Conservation (phyloP, 495 filamentous ascomycete species). For the Apiosordaria backusii region DNA sequence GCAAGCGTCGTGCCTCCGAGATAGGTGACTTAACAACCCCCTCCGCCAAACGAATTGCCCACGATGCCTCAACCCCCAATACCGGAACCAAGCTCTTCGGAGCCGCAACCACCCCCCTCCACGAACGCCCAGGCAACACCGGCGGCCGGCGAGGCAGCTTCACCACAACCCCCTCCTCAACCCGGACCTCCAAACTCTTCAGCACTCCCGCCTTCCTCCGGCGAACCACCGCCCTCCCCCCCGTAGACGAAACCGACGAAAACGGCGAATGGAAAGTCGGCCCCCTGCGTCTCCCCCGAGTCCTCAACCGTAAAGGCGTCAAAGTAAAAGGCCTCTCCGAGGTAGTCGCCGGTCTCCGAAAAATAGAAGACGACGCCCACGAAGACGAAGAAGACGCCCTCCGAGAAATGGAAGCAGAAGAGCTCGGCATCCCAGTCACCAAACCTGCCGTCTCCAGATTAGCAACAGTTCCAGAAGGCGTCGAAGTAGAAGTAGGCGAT, state of each 20-base stretch:
- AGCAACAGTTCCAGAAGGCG: neutral
- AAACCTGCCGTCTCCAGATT: neutral
- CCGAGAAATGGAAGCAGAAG: conserved; percentile 60
- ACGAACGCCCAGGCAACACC: conserved; percentile 54
- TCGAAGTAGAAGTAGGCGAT: conserved; percentile 27
- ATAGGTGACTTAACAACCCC: conserved; percentile 5
- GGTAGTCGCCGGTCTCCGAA: conserved; percentile 71
- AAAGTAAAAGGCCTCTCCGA: conserved; percentile 66
- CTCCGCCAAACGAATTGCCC: neutral
- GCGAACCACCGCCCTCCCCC: conserved; percentile 43
- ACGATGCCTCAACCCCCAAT: conserved; percentile 41
- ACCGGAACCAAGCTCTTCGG: conserved; percentile 48
- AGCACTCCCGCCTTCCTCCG: conserved; percentile 64
- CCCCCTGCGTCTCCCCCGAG: conserved; percentile 56
- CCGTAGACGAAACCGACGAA: conserved; percentile 48
- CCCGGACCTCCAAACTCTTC: conserved; percentile 21
- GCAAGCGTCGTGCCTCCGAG: conserved; percentile 25
- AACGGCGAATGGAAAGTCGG: conserved; percentile 40
- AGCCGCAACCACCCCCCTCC: conserved; percentile 1
- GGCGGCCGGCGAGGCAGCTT: no score
- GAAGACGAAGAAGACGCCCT: conserved; percentile 82
- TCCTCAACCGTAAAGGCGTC: conserved; percentile 52
- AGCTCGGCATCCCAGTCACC: conserved; percentile 3
- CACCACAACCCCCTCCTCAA: conserved; percentile 38
- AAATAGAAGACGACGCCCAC: conserved; percentile 71